Evolutionary conservation across 305 asterid species (phyloP), one percentile per base, ranked within the genome.

Genomic region (Fraxinus ornus): DNA sequence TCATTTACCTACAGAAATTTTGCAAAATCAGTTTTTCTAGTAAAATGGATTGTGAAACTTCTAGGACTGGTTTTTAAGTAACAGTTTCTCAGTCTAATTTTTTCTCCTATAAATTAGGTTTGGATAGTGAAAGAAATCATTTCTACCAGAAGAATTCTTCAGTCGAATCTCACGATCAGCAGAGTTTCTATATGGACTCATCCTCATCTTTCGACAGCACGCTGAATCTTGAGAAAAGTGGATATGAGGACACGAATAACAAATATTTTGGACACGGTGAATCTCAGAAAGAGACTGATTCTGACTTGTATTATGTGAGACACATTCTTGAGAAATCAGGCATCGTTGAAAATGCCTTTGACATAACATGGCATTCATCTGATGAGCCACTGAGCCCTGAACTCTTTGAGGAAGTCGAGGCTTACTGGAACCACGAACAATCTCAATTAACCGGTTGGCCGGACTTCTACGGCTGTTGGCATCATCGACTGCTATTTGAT

Each of bases 401-500:
- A 19, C 7, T 90, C 10, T 88, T 91, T 55, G 90, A 91, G 81
- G 90, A 91, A 82, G 77, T 88, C 2, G 98, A 94, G 83, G 84
- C 89, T 7, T 80, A 64, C 77, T 93, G 95, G 96, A 92, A 90
- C 7, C 89, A 89, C 55, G 91, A 89, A 62, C 73, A 39, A 32
- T 80, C 75, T 10, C 76, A 84, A 85, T 7, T 87, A 33, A 80
- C 28, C 4, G 86, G 84, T 76, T 78, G 75, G 82, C 89, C 84
- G 8, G 92, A 92, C 12, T 88, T 86, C 72, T 71, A 55, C 4
- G 87, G 86, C 77, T 91, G 88, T 66, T 83, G 89, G 88, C 94
- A 92, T 84, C 98, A 91, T 84, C 90, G 82, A 64, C 87, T 92
- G 89, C 72, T 95, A 74, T 94, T 92, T 81, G 98, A 91, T 85